Conservation (phyloP, 2,329 filamentous ascomycete genomes). For the Teratosphaeria nubilosa region DNA sequence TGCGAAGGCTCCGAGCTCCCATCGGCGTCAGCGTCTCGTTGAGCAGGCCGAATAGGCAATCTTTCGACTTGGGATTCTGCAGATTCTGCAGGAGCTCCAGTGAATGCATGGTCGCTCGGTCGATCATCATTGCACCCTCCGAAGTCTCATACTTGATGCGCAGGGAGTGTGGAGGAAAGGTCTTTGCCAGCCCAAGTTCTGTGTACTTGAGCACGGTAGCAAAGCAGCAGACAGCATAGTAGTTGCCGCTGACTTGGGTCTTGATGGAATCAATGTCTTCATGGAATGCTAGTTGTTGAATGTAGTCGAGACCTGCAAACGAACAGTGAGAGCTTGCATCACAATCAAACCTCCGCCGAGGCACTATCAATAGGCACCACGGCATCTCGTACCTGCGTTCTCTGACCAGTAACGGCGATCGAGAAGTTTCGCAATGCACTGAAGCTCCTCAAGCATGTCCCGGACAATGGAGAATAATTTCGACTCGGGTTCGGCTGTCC, state of each 20-base stretch:
- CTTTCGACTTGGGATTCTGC: constrained; percentile 63
- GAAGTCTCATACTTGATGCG: constrained; percentile 79
- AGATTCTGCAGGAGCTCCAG: constrained; percentile 87
- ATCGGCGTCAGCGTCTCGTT: constrained; percentile 82
- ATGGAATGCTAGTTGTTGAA: constrained; percentile 67
- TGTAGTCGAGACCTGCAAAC: constrained; percentile 56
- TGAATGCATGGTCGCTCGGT: constrained; percentile 74
- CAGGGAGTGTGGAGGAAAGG: constrained; percentile 69
- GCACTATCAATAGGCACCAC: too few species aligned
- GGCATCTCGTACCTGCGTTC: constrained; percentile 29
- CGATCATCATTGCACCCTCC: constrained; percentile 92
- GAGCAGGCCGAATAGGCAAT: constrained; percentile 74
- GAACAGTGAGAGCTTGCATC: background rate
- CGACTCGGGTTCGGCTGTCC: constrained; percentile 53
- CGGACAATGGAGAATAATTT: constrained; percentile 66
- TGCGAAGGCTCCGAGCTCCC: constrained; percentile 73
- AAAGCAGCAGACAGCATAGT: constrained; percentile 75
- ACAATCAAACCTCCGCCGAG: background rate
- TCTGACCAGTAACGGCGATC: constrained; percentile 82
- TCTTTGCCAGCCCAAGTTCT: constrained; percentile 56
- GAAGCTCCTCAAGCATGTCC: constrained; percentile 56
- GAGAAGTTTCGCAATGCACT: constrained; percentile 47
- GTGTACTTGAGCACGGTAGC: constrained; percentile 81
- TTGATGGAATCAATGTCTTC: constrained; percentile 75
- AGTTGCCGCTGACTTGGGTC: constrained; percentile 70